Evolutionary conservation across 1,284 basidiomycete species (phyloP).

Genomic region (Ustilago trichophora): DNA sequence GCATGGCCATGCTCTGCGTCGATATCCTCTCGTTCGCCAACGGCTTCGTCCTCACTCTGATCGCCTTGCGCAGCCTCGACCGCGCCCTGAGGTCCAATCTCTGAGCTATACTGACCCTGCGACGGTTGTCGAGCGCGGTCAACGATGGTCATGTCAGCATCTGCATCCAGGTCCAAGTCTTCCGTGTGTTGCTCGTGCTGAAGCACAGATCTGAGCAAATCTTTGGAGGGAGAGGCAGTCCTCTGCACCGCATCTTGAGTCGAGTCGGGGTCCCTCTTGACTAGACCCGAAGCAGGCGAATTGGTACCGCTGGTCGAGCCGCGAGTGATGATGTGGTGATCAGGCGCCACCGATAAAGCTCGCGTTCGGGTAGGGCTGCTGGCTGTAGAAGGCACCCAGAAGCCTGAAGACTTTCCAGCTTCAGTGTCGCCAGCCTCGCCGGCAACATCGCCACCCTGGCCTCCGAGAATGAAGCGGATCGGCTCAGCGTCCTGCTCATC

Average conservation of each 20-base stretch:
- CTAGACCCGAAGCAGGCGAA: slow-evolving; percentile 50
- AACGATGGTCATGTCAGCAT: slow-evolving; percentile 42
- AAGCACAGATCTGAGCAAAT: background rate
- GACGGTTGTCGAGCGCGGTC: slow-evolving; percentile 18
- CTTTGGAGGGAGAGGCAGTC: slow-evolving; percentile 7
- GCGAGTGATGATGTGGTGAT: slow-evolving; percentile 1
- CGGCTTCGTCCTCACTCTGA: slow-evolving; percentile 64
- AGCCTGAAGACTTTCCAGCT: slow-evolving; percentile 6
- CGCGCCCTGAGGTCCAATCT: background rate
- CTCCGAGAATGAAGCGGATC: slow-evolving; percentile 53
- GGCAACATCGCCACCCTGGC: slow-evolving; percentile 14
- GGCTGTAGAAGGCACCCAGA: slow-evolving; percentile 22
- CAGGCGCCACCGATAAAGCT: slow-evolving; percentile 21
- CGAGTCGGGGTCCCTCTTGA: slow-evolving; percentile 13
- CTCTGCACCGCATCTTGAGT: slow-evolving; percentile 2
- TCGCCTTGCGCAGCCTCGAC: too few relatives aligned
- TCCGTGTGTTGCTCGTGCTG: background rate
- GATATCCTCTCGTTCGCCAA: too few relatives aligned
- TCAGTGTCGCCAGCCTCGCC: slow-evolving; percentile 20
- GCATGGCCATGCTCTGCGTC: too few relatives aligned
- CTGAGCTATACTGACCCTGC: slow-evolving; percentile 14
- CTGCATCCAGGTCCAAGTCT: slow-evolving; percentile 18
- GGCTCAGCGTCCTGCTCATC: slow-evolving; percentile 71
- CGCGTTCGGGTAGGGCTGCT: slow-evolving; percentile 33
- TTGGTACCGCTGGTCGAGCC: slow-evolving; percentile 44